phyloP scores from a whole-genome alignment of 2,329 filamentous ascomycete species.

The Cryphonectria radicalis region DNA sequence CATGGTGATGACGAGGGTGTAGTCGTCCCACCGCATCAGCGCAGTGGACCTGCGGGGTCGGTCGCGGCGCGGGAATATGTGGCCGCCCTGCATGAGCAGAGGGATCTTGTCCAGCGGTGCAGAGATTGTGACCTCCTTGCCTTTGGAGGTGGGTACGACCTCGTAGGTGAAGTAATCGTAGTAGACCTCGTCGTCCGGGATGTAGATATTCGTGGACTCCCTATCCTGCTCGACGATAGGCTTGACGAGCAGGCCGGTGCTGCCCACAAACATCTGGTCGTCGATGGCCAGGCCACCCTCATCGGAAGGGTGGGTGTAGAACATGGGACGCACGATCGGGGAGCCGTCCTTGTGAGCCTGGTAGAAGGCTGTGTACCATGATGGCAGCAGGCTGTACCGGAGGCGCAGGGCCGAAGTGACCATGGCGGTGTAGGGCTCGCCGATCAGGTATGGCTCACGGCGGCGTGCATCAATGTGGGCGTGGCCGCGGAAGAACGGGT shows the following conservation, averaged over 20 bases:
- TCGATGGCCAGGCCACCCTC: conserved; percentile 88
- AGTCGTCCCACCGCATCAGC: conserved; percentile 93
- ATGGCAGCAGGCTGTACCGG: conserved; percentile 85
- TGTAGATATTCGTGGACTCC: conserved; percentile 76
- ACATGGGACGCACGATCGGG: conserved; percentile 89
- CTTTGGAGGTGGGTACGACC: conserved; percentile 69
- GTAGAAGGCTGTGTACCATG: conserved; percentile 97
- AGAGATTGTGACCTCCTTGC: conserved; percentile 69
- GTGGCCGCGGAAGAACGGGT: conserved; percentile 97
- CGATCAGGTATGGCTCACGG: conserved; percentile 87
- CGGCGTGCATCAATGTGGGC: conserved; percentile 96
- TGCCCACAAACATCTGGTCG: conserved; percentile 90
- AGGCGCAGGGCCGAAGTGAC: conserved; percentile 87
- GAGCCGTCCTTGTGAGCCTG: conserved; percentile 81
- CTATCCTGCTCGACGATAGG: conserved; percentile 82
- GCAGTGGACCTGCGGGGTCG: conserved; percentile 81
- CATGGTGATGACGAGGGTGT: conserved; percentile 83
- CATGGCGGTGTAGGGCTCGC: conserved; percentile 83
- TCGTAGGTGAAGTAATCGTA: conserved; percentile 95
- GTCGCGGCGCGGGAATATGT: conserved; percentile 90
- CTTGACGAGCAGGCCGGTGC: conserved; percentile 88
- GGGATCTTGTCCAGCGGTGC: conserved; percentile 88
- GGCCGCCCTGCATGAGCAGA: conserved; percentile 88
- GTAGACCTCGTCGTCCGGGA: conserved; percentile 87
- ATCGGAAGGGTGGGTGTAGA: conserved; percentile 86